Evolutionary conservation across 805 yeast genomes (phyloP).

Genomic region (Schizosaccharomyces osmophilus): DNA sequence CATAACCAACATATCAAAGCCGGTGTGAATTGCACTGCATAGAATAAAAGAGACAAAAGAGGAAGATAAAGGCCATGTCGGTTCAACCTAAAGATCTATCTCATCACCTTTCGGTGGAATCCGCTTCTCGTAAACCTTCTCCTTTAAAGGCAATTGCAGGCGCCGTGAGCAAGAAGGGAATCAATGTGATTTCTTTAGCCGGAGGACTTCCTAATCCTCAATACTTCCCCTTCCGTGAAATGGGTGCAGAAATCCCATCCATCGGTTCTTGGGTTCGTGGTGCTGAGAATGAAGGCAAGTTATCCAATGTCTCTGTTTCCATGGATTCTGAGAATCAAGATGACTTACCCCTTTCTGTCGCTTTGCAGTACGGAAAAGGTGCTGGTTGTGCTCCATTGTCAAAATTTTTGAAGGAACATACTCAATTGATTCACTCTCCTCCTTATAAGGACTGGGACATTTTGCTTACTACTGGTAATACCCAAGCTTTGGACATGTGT

Average conservation of each 20-base stretch:
- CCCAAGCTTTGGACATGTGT: slow-evolving; percentile 70
- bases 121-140: slow-evolving; percentile 53
- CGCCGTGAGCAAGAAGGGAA: slow-evolving; percentile 34
- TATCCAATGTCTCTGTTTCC: slow-evolving; percentile 10
- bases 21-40: too few relatives aligned
- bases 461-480: slow-evolving; percentile 55
- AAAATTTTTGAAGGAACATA: slow-evolving; percentile 49
- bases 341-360: slow-evolving; percentile 43
- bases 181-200: slow-evolving; percentile 48
- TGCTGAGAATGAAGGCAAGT: slow-evolving; percentile 4
- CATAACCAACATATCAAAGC: too few relatives aligned
- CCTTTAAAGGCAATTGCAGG: slow-evolving; percentile 65
- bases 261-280: slow-evolving; percentile 56
- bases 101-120: slow-evolving; percentile 54
- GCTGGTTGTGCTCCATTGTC: slow-evolving; percentile 54
- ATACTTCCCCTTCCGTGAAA: slow-evolving; percentile 71
- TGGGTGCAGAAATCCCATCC: slow-evolving; percentile 25
- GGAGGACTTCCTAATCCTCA: slow-evolving; percentile 86
- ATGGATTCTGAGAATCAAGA: slow-evolving; percentile 22
- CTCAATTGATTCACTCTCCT: slow-evolving; percentile 18
- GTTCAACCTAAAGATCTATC: slow-evolving; percentile 25
- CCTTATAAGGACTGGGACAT: slow-evolving; percentile 50
- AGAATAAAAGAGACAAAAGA: too few relatives aligned
- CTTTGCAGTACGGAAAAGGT: slow-evolving; percentile 80
- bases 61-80: background rate